phyloP scores from a whole-genome alignment of 352 stramenopile species.

The Blastocystis sp. region DNA sequence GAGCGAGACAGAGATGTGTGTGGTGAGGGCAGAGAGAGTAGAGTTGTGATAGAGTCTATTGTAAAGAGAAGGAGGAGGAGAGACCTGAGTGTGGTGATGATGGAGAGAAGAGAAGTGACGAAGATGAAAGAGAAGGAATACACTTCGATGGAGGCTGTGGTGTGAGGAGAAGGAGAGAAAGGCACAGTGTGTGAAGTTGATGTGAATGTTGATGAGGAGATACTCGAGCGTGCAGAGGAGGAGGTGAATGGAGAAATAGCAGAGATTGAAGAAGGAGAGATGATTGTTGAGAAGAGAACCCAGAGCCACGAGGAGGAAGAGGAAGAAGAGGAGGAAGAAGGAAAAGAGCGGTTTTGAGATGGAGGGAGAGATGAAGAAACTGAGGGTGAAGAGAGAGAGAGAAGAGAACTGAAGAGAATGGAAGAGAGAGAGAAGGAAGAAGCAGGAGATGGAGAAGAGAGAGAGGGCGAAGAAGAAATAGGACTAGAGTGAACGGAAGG shows the following conservation, averaged over 20 bases:
- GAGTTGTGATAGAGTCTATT: not conserved
- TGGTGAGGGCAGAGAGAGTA: not conserved
- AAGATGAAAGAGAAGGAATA: constrained; percentile 61
- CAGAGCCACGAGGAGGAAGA: not conserved
- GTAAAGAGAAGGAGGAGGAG: not conserved
- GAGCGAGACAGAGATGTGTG: constrained; percentile 24
- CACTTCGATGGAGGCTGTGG: constrained; percentile 50
- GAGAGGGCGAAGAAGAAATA: constrained; percentile 22
- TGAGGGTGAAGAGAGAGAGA: not conserved
- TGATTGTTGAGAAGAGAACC: not conserved
- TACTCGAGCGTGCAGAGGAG: constrained; percentile 33
- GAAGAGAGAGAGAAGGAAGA: not conserved
- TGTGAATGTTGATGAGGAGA: constrained; percentile 63
- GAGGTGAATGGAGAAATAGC: not conserved
- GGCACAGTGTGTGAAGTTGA: constrained; percentile 36
- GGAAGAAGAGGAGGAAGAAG: constrained; percentile 10
- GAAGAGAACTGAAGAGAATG: not conserved
- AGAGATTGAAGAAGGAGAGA: constrained; percentile 28
- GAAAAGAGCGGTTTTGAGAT: constrained; percentile 13
- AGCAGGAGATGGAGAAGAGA: not conserved
- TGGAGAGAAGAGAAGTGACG: constrained; percentile 25
- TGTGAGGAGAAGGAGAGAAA: not conserved
- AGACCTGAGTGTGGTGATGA: constrained; percentile 26
- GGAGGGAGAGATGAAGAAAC: not conserved
- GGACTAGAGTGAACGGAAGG: not conserved